phyloP scores from a whole-genome alignment of 2,329 filamentous ascomycete species.

The Aspergillus ochraceoroseus region DNA sequence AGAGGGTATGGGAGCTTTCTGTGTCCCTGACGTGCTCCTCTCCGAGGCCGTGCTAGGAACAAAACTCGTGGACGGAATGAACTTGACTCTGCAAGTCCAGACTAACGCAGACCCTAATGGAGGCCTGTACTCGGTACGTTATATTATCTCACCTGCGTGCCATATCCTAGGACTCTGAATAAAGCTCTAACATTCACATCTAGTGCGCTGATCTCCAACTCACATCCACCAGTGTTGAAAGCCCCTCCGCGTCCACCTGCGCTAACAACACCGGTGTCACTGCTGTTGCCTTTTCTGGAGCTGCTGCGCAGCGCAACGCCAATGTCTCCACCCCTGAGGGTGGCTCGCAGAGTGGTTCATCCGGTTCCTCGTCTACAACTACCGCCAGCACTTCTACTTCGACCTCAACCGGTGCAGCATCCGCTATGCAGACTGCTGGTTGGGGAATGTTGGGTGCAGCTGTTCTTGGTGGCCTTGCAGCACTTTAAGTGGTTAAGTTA shows the following conservation, averaged over 20 bases:
- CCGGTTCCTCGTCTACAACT: no score
- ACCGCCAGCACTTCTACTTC: no score
- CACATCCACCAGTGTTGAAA: slow-evolving; percentile 47
- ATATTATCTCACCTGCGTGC: no score
- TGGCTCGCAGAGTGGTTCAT: slow-evolving; percentile 28
- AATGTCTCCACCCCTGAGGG: slow-evolving; percentile 42
- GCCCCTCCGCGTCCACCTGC: slow-evolving; percentile 46
- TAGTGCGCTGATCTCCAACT: slow-evolving; percentile 72
- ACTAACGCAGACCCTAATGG: slow-evolving; percentile 55
- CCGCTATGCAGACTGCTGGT: slow-evolving; percentile 32
- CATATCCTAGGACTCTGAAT: no score
- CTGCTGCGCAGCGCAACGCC: slow-evolving; percentile 39
- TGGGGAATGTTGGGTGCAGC: slow-evolving; percentile 38
- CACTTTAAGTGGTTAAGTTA: no score
- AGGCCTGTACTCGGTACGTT: slow-evolving; percentile 62
- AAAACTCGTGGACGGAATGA: slow-evolving; percentile 55
- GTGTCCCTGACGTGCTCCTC: slow-evolving; percentile 54
- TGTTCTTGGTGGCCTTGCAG: no score
- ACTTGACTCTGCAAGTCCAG: slow-evolving; percentile 65
- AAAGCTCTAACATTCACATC: no score
- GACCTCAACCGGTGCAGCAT: slow-evolving; percentile 30
- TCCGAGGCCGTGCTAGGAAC: slow-evolving; percentile 34
- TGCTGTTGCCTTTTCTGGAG: slow-evolving; percentile 41
- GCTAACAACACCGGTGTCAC: slow-evolving; percentile 55
- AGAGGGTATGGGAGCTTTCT: slow-evolving; percentile 60